Conservation (phyloP, 2,329 filamentous ascomycete genomes). For the Stachybotrys elegans region DNA sequence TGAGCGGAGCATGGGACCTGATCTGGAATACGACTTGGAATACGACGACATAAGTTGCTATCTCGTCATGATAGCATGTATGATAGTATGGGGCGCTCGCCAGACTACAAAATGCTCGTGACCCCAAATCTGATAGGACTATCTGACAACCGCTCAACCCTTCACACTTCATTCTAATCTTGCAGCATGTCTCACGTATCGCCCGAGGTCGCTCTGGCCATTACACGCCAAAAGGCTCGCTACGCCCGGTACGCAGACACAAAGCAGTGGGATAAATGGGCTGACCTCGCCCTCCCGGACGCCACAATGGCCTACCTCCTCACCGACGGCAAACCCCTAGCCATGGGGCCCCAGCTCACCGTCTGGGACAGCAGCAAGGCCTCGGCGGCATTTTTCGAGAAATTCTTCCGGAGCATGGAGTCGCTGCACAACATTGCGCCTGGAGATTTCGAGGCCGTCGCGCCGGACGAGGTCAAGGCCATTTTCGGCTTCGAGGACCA, state of each 20-base stretch:
- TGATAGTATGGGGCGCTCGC: too few species aligned
- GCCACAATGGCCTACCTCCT: conserved; percentile 13
- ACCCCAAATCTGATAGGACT: too few species aligned
- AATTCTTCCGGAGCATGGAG: conserved; percentile 13
- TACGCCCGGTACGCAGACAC: conserved; percentile 21
- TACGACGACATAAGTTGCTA: too few species aligned
- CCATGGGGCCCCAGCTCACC: background rate
- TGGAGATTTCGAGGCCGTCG: conserved; percentile 18
- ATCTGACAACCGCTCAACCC: too few species aligned
- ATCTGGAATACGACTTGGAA: too few species aligned
- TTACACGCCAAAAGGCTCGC: conserved; percentile 19
- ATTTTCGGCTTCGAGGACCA: conserved; percentile 18
- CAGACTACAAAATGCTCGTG: too few species aligned
- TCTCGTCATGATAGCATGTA: too few species aligned
- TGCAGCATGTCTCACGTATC: conserved; percentile 13
- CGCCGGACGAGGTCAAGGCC: conserved; percentile 16
- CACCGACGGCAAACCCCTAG: conserved; percentile 7
- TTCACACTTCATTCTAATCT: background rate
- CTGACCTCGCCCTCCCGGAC: conserved; percentile 17
- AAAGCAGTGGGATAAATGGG: conserved; percentile 17
- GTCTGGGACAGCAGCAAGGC: conserved; percentile 5
- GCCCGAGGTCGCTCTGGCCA: conserved; percentile 16
- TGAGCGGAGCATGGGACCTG: too few species aligned
- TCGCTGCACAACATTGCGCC: conserved; percentile 17
- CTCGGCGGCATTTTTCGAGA: conserved; percentile 13